Base-by-base conservation (phyloP, 257 asterid species). In the Euphrasia confusa region DNA sequence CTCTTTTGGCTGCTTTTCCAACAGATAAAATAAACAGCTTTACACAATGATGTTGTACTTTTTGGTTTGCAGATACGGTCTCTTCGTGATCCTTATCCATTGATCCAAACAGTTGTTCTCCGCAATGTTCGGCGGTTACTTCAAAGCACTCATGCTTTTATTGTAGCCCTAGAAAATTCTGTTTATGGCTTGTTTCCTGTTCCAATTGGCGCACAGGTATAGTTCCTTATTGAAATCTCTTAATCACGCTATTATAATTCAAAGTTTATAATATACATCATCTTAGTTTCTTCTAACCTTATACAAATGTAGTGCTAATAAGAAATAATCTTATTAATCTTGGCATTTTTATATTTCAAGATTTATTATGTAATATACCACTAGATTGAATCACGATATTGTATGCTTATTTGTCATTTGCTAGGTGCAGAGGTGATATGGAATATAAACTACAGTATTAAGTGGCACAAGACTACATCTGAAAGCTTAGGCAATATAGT, bases 131-230 rank as follows among this genome's bases (percentile, higher is more conserved):
- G 87, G 42, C 88, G 84, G 61, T 74, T 93, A 72, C 83, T 76
- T 72, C 90, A 63, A 68, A 85, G 95, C 72, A 74, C 83, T 68
- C 76, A 73, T 68, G 77, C 79, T 73, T 72, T 93, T 48, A 73
- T 89, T 75, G 89, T 89, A 58, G 89, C 86, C 7, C 80, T 82
- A 21, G 97, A 93, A 80, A 82, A 80, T 77, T 82, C 94, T 75
- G 80, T 93, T 76, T 82, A 78, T 75, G 97, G 96, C 66, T 71
- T 89, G 78, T 89, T 93, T 85, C 90, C 99, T 53, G 97, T 93
- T 72, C 96, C 99, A 55, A 78, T 93, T 58, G 99, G 99, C 68
- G 99, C 96, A 54, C 99, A 93, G 99, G 99, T 93, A 81, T 54
- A 60, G 63, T 26, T 63, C 37, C 54, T 74, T 47, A 62, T 53